These are phyloP conservation scores for Aphanoascus verrucosus DNA, from an alignment of 2,329 filamentous ascomycete genomes.

Conservation along the genomic window DNA sequence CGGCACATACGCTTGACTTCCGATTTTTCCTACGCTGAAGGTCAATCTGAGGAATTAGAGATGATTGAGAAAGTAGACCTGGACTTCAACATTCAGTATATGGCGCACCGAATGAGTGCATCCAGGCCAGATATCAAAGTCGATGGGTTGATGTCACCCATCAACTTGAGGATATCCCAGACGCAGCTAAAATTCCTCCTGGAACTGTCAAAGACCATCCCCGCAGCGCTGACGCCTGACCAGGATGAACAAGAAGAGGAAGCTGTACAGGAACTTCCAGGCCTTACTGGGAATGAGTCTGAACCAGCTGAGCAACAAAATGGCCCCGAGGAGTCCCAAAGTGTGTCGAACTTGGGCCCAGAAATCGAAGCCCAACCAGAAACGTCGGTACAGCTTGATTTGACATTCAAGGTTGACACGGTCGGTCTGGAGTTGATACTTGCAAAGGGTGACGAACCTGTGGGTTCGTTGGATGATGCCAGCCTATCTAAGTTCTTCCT, in stretches of 20 bases:
- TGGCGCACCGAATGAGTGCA: slow-evolving; percentile 66
- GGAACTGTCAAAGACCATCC: slow-evolving; percentile 77
- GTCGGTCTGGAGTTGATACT: slow-evolving; percentile 81
- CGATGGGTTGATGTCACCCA: slow-evolving; percentile 80
- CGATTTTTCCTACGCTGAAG: slow-evolving; percentile 67
- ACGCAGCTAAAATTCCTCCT: slow-evolving; percentile 83
- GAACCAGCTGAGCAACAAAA: slow-evolving; percentile 18
- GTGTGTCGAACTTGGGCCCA: slow-evolving; percentile 40
- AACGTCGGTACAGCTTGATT: slow-evolving; percentile 85
- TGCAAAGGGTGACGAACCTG: slow-evolving; percentile 61
- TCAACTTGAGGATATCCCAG: slow-evolving; percentile 81
- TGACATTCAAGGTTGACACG: slow-evolving; percentile 79
- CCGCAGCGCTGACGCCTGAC: slow-evolving; percentile 72
- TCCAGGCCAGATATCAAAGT: slow-evolving; percentile 86
- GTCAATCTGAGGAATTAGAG: slow-evolving; percentile 71
- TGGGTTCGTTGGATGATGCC: slow-evolving; percentile 64
- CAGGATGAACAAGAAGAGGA: slow-evolving; percentile 60
- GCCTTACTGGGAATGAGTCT: slow-evolving; percentile 21
- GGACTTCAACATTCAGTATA: slow-evolving; percentile 81
- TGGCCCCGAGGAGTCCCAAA: slow-evolving; percentile 11
- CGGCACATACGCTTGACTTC: slow-evolving; percentile 86
- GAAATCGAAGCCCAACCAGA: slow-evolving; percentile 59
- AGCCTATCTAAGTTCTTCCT: slow-evolving; percentile 91
- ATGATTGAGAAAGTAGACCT: slow-evolving; percentile 96
- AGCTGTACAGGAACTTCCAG: slow-evolving; percentile 61